Evolutionary conservation across 2,329 filamentous ascomycete genomes (phyloP).

Genomic region (Epichloe festucae): DNA sequence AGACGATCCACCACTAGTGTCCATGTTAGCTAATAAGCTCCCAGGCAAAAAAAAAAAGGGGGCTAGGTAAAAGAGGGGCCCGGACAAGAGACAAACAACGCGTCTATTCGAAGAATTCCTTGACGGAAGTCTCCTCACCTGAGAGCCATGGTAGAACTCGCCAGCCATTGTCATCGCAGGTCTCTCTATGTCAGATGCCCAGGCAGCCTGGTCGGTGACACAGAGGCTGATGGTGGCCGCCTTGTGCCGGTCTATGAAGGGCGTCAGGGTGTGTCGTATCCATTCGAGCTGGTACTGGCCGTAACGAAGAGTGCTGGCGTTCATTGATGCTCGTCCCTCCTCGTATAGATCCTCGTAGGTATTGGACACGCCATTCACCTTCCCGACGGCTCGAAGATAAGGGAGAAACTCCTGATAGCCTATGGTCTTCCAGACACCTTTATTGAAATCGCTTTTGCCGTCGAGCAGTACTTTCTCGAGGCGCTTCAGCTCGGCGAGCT

Average conservation of each 20-base stretch:
- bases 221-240: neutral
- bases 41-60: neutral
- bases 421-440: neutral
- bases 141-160: neutral
- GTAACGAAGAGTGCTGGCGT: neutral
- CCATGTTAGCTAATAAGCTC: neutral
- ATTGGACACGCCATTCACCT: neutral
- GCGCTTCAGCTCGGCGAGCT: neutral
- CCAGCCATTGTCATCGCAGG: neutral
- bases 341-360: neutral
- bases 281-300: constrained; percentile 2
- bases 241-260: neutral
- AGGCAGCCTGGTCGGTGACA: neutral
- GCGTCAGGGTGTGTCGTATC: neutral
- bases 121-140: neutral
- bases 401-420: neutral
- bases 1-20: neutral
- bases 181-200: neutral
- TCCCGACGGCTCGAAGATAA: neutral
- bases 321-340: neutral
- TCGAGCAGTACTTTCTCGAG: neutral
- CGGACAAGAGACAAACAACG: neutral
- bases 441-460: neutral
- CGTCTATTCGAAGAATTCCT: neutral
- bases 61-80: neutral